Percentiles rank a stretch among this genome's conserved stretches.
phyloP scores from a whole-genome alignment of 2,329 filamentous ascomycete genomes.

The Didymella glomerata region DNA sequence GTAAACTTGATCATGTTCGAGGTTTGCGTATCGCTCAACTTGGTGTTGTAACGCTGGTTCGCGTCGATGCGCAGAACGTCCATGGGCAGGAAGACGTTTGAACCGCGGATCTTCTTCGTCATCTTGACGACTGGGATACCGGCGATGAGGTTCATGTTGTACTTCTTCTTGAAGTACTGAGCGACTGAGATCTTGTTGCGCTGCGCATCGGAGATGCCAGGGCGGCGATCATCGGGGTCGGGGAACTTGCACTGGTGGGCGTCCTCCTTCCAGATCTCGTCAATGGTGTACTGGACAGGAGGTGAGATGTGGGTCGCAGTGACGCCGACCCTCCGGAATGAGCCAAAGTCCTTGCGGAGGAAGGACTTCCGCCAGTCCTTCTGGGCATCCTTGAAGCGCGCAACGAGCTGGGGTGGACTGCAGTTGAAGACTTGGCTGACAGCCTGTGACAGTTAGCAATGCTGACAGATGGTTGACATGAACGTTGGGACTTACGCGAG shows the following conservation, averaged over 20 bases:
- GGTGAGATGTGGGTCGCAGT: slow-evolving; percentile 49
- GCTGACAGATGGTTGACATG: background rate
- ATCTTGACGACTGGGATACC: slow-evolving; percentile 66
- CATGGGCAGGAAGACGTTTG: slow-evolving; percentile 62
- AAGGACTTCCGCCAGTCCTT: slow-evolving; percentile 37
- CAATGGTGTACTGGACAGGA: slow-evolving; percentile 60
- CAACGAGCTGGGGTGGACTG: slow-evolving; percentile 29
- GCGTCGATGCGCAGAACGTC: slow-evolving; percentile 62
- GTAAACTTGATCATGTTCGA: slow-evolving; percentile 92
- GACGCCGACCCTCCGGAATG: slow-evolving; percentile 55
- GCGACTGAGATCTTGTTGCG: slow-evolving; percentile 64
- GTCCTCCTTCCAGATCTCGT: slow-evolving; percentile 56
- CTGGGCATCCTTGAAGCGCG: slow-evolving; percentile 31
- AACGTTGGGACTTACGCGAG: slow-evolving; percentile 33
- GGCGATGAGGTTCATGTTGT: slow-evolving; percentile 59
- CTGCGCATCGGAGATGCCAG: slow-evolving; percentile 63
- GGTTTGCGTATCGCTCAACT: slow-evolving; percentile 71
- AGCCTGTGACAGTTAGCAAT: slow-evolving; percentile 27
- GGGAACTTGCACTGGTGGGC: slow-evolving; percentile 58
- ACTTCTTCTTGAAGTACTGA: slow-evolving; percentile 63
- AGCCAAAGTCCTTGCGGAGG: slow-evolving; percentile 51
- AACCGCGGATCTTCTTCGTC: slow-evolving; percentile 59
- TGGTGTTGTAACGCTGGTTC: slow-evolving; percentile 66
- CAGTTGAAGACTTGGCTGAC: slow-evolving; percentile 39
- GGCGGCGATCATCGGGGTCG: slow-evolving; percentile 69